Evolutionary conservation across 1,284 basidiomycete genomes (phyloP), one percentile per base, ranked within the genome.

Genomic region (Neolentinus lepideus): DNA sequence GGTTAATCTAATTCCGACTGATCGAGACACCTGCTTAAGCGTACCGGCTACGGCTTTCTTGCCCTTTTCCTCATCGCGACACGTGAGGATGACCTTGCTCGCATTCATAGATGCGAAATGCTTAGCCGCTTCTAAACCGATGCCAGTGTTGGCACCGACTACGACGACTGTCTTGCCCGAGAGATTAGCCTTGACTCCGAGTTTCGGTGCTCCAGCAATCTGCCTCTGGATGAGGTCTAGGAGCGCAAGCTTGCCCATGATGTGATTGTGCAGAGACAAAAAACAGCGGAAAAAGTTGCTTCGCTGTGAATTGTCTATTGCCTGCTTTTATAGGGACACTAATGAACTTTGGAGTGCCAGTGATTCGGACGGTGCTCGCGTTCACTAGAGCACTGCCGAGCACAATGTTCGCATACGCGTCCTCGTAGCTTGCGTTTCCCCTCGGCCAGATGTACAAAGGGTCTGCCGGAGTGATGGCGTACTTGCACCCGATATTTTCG

Each of bases 71-170:
- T 67, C 58, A 55, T 57, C 76, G 21, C 74, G 67, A 60, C 73
- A 77, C 1, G 68, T 73, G 16, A 76, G 50, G 43, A 78, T 68
- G 6, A 78, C 62, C 25, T 64, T 69, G 9, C 59, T 68, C 0
- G 75, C 71, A 21, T 66, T 68, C 74, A 75, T 76, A 1, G 61
- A 58, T 1, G 75, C 73, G 54, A 78, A 73, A 59, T 77, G 76
- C 58, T 71, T 75, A 1, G 72, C 60, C 0, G 75, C 70, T 55
- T 78, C 74, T 47, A 71, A 69, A 0, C 77, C 77, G 26, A 79
- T 61, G 0, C 76, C 75, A 3, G 62, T 62, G 57, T 77, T 78
- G 1, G 75, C 76, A 1, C 72, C 71, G 31, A 71, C 59, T 31
- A 73, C 61, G 0, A 65, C 51, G 31, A 73, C 63, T 0, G 63